Conservation (phyloP, 1,284 basidiomycete genomes). For the Cronartium ribicola region DNA sequence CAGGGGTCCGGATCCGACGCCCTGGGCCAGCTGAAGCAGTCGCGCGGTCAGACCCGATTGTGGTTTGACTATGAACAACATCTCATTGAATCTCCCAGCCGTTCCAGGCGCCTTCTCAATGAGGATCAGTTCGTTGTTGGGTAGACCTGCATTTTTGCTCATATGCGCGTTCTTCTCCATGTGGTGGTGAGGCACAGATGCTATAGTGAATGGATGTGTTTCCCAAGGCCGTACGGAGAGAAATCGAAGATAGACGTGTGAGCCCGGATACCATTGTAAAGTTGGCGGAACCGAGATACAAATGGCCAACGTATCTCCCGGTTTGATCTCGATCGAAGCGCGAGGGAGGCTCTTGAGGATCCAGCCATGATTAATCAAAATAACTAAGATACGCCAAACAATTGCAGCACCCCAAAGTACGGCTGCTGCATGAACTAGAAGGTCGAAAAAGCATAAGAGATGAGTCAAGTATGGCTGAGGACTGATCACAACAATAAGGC, state of each 20-base stretch:
- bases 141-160: background rate
- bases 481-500: background rate
- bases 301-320: conserved; percentile 51
- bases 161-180: conserved; percentile 1
- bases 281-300: conserved; percentile 48
- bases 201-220: conserved; percentile 55
- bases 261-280: conserved; percentile 54
- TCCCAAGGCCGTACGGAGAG: conserved; percentile 45
- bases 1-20: conserved; percentile 15
- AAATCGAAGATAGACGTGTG: conserved; percentile 56
- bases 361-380: conserved; percentile 44
- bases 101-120: background rate
- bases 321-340: conserved; percentile 50
- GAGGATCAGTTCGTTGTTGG: background rate
- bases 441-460: background rate
- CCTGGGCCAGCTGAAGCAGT: conserved; percentile 45
- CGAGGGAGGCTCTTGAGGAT: conserved; percentile 29
- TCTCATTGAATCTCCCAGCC: background rate
- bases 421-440: conserved; percentile 26
- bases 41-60: conserved; percentile 51
- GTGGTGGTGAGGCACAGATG: conserved; percentile 48
- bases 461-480: background rate
- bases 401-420: conserved; percentile 26
- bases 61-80: conserved; percentile 49
- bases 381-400: conserved; percentile 22